These are phyloP conservation scores for Flaveria trinervia DNA, from an alignment of 129 eudicot species.

Conservation along the genomic window DNA sequence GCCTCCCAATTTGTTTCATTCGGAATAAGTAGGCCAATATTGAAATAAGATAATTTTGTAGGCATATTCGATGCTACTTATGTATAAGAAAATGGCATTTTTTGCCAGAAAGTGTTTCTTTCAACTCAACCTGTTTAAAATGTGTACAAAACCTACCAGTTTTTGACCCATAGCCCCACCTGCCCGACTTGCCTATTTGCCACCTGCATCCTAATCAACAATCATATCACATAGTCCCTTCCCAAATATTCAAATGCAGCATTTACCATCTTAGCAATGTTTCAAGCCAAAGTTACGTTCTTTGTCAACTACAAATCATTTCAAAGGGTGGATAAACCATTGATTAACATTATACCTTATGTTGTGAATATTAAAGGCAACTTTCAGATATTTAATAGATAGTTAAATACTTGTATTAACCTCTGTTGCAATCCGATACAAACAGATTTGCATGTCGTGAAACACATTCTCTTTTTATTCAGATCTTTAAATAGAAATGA, in stretches of 20 bases:
- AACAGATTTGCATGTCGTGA: not conserved
- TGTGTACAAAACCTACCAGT: not conserved
- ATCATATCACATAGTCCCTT: not conserved
- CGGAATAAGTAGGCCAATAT: too few relatives aligned
- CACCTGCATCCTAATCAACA: constrained; percentile 4
- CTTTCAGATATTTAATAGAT: not conserved
- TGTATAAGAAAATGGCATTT: too few relatives aligned
- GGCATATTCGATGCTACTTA: too few relatives aligned
- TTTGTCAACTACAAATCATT: not conserved
- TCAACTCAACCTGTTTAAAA: not conserved
- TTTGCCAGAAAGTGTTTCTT: not conserved
- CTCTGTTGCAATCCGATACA: not conserved
- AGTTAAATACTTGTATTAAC: not conserved
- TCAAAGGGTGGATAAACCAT: not conserved
- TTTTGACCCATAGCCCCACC: not conserved
- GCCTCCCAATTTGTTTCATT: too few relatives aligned
- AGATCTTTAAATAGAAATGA: not conserved
- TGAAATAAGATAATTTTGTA: too few relatives aligned
- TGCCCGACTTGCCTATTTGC: not conserved
- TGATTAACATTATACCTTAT: not conserved
- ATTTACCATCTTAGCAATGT: not conserved
- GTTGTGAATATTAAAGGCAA: too few relatives aligned
- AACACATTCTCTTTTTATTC: not conserved
- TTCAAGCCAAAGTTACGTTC: constrained; percentile 15
- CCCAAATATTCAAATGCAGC: not conserved